Conservation (phyloP, 208 protist species). For the Histomonas meleagridis region DNA sequence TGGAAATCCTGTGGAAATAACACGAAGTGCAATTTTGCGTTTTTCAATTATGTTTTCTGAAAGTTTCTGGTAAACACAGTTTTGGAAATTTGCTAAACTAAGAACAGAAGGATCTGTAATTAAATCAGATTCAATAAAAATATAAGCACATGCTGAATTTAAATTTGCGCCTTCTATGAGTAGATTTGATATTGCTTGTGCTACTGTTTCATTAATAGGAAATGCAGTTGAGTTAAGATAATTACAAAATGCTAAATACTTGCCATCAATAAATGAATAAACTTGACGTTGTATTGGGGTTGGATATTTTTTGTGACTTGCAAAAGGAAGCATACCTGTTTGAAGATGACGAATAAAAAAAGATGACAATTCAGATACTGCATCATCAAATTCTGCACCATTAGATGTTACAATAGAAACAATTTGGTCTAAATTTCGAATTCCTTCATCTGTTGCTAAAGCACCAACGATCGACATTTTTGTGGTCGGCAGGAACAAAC, state of each 20-base stretch:
- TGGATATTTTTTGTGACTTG: background rate
- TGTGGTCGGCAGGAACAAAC: too few relatives aligned
- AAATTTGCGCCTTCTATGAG: background rate
- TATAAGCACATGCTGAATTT: too few relatives aligned
- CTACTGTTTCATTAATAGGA: too few relatives aligned
- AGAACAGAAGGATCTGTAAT: background rate
- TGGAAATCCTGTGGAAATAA: background rate
- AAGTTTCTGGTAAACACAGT: background rate
- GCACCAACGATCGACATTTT: too few relatives aligned
- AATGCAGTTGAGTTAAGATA: background rate
- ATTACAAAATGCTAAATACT: background rate
- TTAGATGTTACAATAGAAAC: too few relatives aligned
- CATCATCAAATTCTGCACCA: background rate
- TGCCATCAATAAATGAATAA: background rate
- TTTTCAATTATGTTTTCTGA: background rate
- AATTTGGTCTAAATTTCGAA: too few relatives aligned
- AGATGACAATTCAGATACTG: background rate
- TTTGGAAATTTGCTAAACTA: background rate
- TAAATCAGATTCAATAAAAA: background rate
- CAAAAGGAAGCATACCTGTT: background rate
- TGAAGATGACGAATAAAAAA: background rate
- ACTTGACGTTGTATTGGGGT: background rate
- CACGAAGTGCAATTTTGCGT: background rate
- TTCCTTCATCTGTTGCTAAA: too few relatives aligned
- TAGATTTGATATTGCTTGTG: background rate